Evolutionary conservation across 2,329 filamentous ascomycete genomes (phyloP).

Genomic region (Xylaria sp.): DNA sequence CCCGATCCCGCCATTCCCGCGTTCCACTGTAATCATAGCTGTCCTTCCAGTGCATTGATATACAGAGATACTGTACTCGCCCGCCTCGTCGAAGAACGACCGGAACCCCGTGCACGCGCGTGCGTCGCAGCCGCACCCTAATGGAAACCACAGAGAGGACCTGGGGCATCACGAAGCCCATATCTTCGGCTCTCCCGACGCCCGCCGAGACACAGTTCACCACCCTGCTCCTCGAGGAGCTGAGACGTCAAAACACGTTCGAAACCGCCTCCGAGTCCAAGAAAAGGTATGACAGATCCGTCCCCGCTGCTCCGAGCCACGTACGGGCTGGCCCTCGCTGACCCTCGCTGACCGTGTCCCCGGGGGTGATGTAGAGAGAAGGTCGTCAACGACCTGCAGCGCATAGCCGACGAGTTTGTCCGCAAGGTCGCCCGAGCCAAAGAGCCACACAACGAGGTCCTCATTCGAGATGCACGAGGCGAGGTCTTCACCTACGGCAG

Average conservation of each 20-base stretch:
- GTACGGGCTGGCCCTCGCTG: neutral
- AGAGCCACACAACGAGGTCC: slow-evolving; percentile 75
- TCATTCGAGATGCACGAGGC: slow-evolving; percentile 85
- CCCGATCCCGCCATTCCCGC: neutral
- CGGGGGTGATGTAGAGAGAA: slow-evolving; percentile 63
- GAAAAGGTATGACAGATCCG: slow-evolving; percentile 69
- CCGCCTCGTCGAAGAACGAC: neutral
- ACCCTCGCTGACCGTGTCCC: neutral
- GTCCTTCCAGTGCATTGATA: neutral
- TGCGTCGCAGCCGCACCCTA: slow-evolving; percentile 7
- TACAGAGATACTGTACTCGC: neutral
- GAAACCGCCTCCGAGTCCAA: slow-evolving; percentile 85
- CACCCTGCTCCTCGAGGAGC: slow-evolving; percentile 81
- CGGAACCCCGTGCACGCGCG: neutral
- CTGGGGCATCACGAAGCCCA: slow-evolving; percentile 81
- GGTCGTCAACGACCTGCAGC: slow-evolving; percentile 81
- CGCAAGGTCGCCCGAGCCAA: slow-evolving; percentile 80
- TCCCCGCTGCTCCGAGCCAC: too few relatives aligned
- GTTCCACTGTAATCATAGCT: neutral
- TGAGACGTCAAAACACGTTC: slow-evolving; percentile 91
- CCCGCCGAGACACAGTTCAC: slow-evolving; percentile 80
- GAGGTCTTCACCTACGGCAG: slow-evolving; percentile 97
- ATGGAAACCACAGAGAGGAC: slow-evolving; percentile 48
- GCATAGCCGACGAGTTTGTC: slow-evolving; percentile 87
- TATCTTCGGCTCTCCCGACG: slow-evolving; percentile 81